A percentile compares a stretch with the other conserved stretches of the same genome.
Evolutionary conservation across 208 protist genomes (phyloP).

Genomic region (Ichthyophonus hoferi): DNA sequence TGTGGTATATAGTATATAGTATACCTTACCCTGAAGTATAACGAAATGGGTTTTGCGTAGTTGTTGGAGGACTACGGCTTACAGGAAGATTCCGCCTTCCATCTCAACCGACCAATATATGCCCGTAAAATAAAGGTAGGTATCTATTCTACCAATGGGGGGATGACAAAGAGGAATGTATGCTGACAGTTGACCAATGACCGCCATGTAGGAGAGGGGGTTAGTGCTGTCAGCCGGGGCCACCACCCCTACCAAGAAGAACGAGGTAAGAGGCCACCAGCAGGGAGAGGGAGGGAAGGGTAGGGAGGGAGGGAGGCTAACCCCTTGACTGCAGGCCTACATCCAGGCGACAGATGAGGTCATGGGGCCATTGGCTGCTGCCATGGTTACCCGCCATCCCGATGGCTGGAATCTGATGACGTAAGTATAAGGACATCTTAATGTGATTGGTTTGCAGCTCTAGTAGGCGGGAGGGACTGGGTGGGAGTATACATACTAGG

Average conservation of each 20-base stretch:
- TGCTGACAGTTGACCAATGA: too few species aligned
- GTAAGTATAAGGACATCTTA: background rate
- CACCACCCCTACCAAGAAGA: background rate
- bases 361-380: background rate
- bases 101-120: background rate
- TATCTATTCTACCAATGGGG: too few species aligned
- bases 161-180: too few species aligned
- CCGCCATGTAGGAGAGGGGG: background rate
- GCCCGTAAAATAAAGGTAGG: background rate
- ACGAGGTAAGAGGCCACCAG: background rate
- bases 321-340: background rate
- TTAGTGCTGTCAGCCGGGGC: background rate
- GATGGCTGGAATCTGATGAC: background rate
- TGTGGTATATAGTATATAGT: too few species aligned
- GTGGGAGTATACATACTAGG: background rate
- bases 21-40: too few species aligned
- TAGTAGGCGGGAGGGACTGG: background rate
- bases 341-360: background rate
- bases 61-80: background rate
- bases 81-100: background rate
- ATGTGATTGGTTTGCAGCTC: too few species aligned
- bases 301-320: background rate
- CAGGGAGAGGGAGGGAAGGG: background rate
- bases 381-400: background rate
- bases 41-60: background rate